Evolutionary conservation across 163 green algal species (phyloP).

Genomic region (Prototheca cutis): DNA sequence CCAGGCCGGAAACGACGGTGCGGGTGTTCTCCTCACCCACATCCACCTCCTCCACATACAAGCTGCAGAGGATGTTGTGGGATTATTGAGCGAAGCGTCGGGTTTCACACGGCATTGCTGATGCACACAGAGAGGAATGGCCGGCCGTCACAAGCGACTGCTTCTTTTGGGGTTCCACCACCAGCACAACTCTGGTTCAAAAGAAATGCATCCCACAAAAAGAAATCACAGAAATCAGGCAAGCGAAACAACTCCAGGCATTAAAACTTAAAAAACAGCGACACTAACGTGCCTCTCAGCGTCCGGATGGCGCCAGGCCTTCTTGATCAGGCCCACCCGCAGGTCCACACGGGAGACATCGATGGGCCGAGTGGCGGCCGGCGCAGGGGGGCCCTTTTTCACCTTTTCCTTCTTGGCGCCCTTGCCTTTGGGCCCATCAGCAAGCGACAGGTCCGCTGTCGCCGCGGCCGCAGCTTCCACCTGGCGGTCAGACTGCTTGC

Average conservation of each 20-base stretch:
- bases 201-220: too few relatives aligned
- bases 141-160: too few relatives aligned
- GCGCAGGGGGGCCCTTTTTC: slow-evolving; percentile 13
- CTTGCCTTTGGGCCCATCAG: slow-evolving; percentile 5
- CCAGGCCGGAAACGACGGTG: slow-evolving; percentile 23
- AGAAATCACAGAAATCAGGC: too few relatives aligned
- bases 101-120: too few relatives aligned
- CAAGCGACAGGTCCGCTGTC: slow-evolving; percentile 1
- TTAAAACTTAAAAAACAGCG: too few relatives aligned
- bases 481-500: slow-evolving; percentile 46
- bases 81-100: too few relatives aligned
- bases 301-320: slow-evolving; percentile 63
- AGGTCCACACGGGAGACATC: slow-evolving; percentile 82
- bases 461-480: slow-evolving; percentile 27
- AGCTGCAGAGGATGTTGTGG: too few relatives aligned
- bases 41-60: slow-evolving; percentile 97
- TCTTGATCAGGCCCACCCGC: slow-evolving; percentile 68
- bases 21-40: slow-evolving; percentile 62
- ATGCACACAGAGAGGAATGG: too few relatives aligned
- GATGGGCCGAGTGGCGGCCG: slow-evolving; percentile 30
- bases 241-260: too few relatives aligned
- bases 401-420: slow-evolving; percentile 20
- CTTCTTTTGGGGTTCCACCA: too few relatives aligned
- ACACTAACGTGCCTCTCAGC: slow-evolving; percentile 71
- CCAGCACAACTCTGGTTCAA: too few relatives aligned